phyloP scores from a whole-genome alignment of 768 basidiomycete species.

The Boletales sp. region DNA sequence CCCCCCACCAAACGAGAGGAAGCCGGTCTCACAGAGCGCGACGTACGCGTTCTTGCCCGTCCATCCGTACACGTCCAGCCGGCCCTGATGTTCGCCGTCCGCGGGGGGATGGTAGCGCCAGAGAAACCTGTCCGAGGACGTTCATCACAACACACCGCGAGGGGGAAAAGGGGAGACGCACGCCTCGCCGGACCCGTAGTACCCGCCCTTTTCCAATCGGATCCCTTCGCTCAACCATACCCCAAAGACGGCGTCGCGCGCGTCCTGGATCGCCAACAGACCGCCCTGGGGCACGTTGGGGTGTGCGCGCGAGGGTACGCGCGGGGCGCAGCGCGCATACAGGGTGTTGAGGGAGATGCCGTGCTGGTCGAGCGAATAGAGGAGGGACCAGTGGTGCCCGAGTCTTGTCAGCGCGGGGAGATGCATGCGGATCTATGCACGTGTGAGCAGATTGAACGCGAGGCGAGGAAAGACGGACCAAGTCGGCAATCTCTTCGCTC shows the following conservation, averaged over 20 bases:
- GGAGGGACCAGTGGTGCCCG: constrained; percentile 66
- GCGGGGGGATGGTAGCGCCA: constrained; percentile 53
- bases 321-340: constrained; percentile 59
- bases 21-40: constrained; percentile 75
- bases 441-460: neutral
- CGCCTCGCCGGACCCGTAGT: constrained; percentile 91
- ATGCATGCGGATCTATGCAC: constrained; percentile 59
- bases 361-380: constrained; percentile 93
- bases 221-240: constrained; percentile 75
- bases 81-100: constrained; percentile 19
- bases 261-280: constrained; percentile 65
- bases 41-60: constrained; percentile 91
- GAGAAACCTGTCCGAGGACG: constrained; percentile 52
- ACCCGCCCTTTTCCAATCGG: constrained; percentile 54
- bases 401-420: constrained; percentile 75
- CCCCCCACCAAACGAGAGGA: constrained; percentile 92
- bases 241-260: constrained; percentile 67
- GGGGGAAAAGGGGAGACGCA: constrained; percentile 25
- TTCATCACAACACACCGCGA: no score
- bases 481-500: constrained; percentile 49
- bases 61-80: constrained; percentile 68
- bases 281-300: constrained; percentile 38
- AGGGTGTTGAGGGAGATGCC: constrained; percentile 90
- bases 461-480: constrained; percentile 39
- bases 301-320: constrained; percentile 21